A percentile compares a stretch with the other conserved stretches of the same genome.
phyloP scores from a whole-genome alignment of 1,284 basidiomycete genomes.

The Cryptococcus neoformans region DNA sequence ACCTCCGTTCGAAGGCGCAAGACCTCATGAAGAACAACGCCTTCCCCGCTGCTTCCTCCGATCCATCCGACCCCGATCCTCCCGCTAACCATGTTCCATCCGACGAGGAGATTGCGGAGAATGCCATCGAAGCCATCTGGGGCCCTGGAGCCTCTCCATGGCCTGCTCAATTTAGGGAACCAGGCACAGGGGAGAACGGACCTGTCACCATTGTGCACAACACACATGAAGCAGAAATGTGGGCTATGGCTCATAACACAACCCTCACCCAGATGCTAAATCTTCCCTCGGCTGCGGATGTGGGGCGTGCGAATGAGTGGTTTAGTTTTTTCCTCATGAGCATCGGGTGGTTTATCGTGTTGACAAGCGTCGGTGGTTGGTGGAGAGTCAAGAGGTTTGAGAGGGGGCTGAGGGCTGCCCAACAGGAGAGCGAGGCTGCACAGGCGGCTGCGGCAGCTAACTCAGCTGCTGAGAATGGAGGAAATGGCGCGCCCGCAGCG shows the following conservation, averaged over 20 bases:
- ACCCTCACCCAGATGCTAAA: constrained; percentile 36
- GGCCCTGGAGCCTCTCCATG: constrained; percentile 28
- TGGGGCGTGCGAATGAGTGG: constrained; percentile 64
- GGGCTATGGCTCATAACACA: constrained; percentile 39
- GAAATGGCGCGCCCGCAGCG: constrained; percentile 8
- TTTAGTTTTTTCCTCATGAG: constrained; percentile 88
- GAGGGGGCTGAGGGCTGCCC: constrained; percentile 30
- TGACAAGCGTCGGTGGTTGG: constrained; percentile 73
- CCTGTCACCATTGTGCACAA: constrained; percentile 36
- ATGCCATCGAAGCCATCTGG: constrained; percentile 42
- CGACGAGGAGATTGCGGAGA: constrained; percentile 35
- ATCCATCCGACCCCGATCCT: constrained; percentile 27
- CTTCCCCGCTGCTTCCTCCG: constrained; percentile 35
- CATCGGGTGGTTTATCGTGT: constrained; percentile 84
- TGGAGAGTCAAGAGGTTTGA: constrained; percentile 74
- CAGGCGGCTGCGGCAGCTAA: constrained; percentile 31
- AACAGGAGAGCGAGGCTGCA: constrained; percentile 38
- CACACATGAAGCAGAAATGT: constrained; percentile 50
- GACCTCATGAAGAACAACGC: constrained; percentile 42
- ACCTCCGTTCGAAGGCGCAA: constrained; percentile 58
- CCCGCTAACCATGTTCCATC: constrained; percentile 10
- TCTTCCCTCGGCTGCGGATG: constrained; percentile 41
- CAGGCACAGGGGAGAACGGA: constrained; percentile 10
- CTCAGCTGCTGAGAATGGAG: constrained; percentile 6
- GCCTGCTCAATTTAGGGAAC: constrained; percentile 23